Percentiles rank a stretch among this genome's conserved stretches.
These are phyloP conservation scores for Penicillium sp. DNA, from an alignment of 2,329 filamentous ascomycete species.

Conservation along the genomic window DNA sequence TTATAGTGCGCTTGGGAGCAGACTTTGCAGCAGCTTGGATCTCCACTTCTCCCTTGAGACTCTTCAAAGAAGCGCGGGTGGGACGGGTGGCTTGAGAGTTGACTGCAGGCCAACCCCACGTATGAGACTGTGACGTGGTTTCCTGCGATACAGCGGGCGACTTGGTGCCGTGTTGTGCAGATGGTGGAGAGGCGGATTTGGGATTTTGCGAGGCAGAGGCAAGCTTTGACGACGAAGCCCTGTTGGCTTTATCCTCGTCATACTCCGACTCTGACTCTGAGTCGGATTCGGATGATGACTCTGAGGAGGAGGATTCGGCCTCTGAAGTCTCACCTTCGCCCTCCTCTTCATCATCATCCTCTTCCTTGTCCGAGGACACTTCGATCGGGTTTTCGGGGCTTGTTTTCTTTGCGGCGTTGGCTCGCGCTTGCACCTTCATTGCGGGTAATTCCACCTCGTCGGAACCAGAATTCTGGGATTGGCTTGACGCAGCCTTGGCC, in stretches of 20 bases:
- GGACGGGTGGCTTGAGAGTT: neutral
- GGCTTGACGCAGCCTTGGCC: neutral
- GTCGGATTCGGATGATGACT: slow-evolving; percentile 11
- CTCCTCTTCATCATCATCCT: neutral
- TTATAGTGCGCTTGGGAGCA: slow-evolving; percentile 1
- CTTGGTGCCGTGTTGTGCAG: slow-evolving; percentile 22
- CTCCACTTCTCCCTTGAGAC: slow-evolving; percentile 4
- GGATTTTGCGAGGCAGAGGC: neutral
- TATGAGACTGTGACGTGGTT: slow-evolving; percentile 4
- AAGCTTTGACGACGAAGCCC: neutral
- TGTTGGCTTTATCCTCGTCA: slow-evolving; percentile 7
- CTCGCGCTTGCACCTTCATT: slow-evolving; percentile 8
- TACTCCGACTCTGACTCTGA: slow-evolving; percentile 16
- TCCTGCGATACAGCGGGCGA: slow-evolving; percentile 29
- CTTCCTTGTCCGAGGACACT: slow-evolving; percentile 5
- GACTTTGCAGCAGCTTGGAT: slow-evolving; percentile 4
- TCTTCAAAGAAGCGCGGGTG: neutral
- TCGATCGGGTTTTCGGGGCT: slow-evolving; percentile 1
- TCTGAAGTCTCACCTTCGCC: neutral
- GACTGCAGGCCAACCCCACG: neutral
- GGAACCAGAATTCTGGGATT: slow-evolving; percentile 15
- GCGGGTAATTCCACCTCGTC: slow-evolving; percentile 8
- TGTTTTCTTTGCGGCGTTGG: slow-evolving; percentile 6
- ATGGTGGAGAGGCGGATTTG: neutral
- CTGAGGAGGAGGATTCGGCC: slow-evolving; percentile 2